These are phyloP conservation scores for Theobroma cacao DNA, from an alignment of 345 rosid genomes.

Conservation along the genomic window DNA sequence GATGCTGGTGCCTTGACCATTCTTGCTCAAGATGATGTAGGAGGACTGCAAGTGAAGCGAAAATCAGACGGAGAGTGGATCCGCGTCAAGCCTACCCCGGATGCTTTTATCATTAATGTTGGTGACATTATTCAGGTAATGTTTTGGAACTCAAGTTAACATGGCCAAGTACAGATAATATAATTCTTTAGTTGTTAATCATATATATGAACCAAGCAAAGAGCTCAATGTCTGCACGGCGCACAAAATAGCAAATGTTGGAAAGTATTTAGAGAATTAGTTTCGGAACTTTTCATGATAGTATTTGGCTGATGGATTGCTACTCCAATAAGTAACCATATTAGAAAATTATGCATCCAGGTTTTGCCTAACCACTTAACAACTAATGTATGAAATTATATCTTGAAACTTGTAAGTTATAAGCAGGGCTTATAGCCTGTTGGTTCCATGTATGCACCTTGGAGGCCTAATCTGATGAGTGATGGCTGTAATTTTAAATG, in stretches of 20 bases:
- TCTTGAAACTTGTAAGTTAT: not conserved
- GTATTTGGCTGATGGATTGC: no score
- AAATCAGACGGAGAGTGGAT: conserved; percentile 80
- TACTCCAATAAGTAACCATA: no score
- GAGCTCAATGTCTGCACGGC: no score
- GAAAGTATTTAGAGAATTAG: no score
- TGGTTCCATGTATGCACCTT: not conserved
- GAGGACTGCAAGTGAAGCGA: conserved; percentile 69
- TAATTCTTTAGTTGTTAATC: no score
- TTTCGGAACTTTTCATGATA: no score
- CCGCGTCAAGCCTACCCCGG: conserved; percentile 42
- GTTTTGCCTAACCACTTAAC: no score
- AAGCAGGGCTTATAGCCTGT: not conserved
- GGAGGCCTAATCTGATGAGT: not conserved
- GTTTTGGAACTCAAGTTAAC: not conserved
- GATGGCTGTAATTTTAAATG: not conserved
- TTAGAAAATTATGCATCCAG: no score
- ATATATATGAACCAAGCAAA: no score
- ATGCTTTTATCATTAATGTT: conserved; percentile 74
- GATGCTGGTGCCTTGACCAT: conserved; percentile 73
- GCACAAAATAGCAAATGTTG: no score
- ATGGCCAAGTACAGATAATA: not conserved
- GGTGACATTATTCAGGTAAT: conserved; percentile 68
- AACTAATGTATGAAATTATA: not conserved
- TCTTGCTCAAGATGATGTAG: conserved; percentile 74